Evolutionary conservation across 2,329 filamentous ascomycete species (phyloP).

Genomic region (Penicillium italicum): DNA sequence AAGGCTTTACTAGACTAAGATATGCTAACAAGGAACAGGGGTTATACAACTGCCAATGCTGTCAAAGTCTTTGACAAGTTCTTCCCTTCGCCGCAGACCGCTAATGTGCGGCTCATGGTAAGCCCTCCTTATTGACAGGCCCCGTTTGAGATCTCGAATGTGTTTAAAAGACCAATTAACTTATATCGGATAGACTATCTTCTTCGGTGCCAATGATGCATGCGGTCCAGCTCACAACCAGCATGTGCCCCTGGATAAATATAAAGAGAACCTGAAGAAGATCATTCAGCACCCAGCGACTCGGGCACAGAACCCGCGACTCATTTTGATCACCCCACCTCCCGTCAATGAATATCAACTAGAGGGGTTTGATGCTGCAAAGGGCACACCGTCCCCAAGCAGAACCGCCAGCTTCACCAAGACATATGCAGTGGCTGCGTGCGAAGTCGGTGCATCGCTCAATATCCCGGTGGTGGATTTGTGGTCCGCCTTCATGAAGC

Average conservation of each 20-base stretch:
- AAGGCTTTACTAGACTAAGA: constrained; percentile 3
- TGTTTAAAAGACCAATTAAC: neutral
- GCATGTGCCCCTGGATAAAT: constrained; percentile 72
- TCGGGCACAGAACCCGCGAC: constrained; percentile 65
- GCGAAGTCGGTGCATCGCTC: constrained; percentile 56
- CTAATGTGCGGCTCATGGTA: constrained; percentile 46
- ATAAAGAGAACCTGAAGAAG: constrained; percentile 65
- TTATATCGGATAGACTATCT: constrained; percentile 57
- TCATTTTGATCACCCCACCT: constrained; percentile 74
- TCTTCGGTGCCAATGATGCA: constrained; percentile 90
- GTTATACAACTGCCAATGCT: constrained; percentile 77
- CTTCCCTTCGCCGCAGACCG: constrained; percentile 62
- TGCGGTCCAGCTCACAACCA: constrained; percentile 66
- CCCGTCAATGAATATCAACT: constrained; percentile 74
- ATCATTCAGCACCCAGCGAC: constrained; percentile 72
- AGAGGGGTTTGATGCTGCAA: constrained; percentile 46
- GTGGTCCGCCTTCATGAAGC: constrained; percentile 71
- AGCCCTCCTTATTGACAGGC: neutral
- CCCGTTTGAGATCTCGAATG: neutral
- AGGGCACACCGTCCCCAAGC: constrained; percentile 49
- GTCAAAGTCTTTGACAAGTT: constrained; percentile 65
- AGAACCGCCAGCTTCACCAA: constrained; percentile 60
- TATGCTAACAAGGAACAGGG: constrained; percentile 43
- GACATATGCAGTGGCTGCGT: constrained; percentile 63
- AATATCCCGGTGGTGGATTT: constrained; percentile 69